Conservation (phyloP, 768 basidiomycete species). For the Mycena vitilis region DNA sequence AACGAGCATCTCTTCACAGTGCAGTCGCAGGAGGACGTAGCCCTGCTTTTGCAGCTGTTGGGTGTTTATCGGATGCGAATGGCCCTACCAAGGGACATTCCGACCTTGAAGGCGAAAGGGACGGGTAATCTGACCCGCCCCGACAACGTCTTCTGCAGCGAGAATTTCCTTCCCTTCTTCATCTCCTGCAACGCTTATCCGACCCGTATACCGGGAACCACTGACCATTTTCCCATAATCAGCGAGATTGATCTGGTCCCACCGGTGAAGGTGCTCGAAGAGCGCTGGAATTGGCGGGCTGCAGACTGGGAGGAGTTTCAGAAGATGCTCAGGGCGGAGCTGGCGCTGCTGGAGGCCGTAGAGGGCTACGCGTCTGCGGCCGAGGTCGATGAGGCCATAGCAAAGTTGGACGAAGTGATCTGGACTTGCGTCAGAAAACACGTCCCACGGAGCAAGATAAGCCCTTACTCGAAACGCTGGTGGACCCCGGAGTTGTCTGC, state of each 20-base stretch:
- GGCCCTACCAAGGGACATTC: constrained; percentile 1
- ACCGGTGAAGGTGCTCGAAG: not conserved
- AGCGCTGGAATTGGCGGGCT: constrained; percentile 1
- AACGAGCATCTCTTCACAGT: constrained; percentile 45
- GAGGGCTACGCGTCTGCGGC: constrained; percentile 3
- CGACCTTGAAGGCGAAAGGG: constrained; percentile 5
- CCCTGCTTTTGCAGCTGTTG: constrained; percentile 31
- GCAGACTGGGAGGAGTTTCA: not conserved
- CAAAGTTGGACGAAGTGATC: not conserved
- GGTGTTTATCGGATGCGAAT: constrained; percentile 8
- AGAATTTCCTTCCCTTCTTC: not conserved
- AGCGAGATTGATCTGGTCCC: constrained; percentile 7
- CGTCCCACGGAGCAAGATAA: not conserved
- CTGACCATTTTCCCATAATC: constrained; percentile 14
- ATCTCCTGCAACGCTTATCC: constrained; percentile 8
- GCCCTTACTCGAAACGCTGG: not conserved
- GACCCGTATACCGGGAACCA: not conserved
- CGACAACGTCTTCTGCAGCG: constrained; percentile 16
- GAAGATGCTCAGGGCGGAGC: not conserved
- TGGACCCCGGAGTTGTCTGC: not conserved
- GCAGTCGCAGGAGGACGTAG: constrained; percentile 12
- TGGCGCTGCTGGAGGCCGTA: not conserved
- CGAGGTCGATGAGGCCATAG: not conserved
- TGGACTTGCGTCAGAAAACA: not conserved
- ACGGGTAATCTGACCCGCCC: constrained; percentile 9